Percentiles rank a stretch among this genome's conserved stretches.
These are phyloP conservation scores for Grosmannia huntii DNA, from an alignment of 2,329 filamentous ascomycete genomes.

Conservation along the genomic window DNA sequence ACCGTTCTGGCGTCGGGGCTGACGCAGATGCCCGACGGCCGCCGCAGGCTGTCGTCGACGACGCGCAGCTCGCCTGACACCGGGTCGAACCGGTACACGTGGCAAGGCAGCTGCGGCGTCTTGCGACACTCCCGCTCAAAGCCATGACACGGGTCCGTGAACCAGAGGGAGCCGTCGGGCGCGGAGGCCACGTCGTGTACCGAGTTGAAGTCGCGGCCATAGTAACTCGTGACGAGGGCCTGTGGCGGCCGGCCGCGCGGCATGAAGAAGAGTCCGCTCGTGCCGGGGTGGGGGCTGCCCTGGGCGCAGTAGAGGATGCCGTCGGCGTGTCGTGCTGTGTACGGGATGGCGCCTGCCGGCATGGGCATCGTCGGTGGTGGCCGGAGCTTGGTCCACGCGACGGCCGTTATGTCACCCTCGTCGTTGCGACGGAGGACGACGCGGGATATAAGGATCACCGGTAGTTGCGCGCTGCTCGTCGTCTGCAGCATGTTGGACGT, in stretches of 20 bases:
- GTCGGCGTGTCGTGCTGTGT: slow-evolving; percentile 14
- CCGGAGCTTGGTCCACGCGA: slow-evolving; percentile 28
- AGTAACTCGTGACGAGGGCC: slow-evolving; percentile 28
- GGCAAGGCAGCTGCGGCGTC: slow-evolving; percentile 29
- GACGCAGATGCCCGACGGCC: slow-evolving; percentile 29
- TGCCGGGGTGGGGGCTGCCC: slow-evolving; percentile 9
- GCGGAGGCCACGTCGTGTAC: slow-evolving; percentile 28
- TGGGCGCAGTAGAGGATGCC: slow-evolving; percentile 17
- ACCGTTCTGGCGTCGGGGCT: slow-evolving; percentile 23
- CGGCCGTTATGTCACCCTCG: slow-evolving; percentile 15
- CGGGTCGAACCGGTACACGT: slow-evolving; percentile 34
- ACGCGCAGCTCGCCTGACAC: slow-evolving; percentile 28
- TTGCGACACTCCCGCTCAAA: slow-evolving; percentile 31
- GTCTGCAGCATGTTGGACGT: slow-evolving; percentile 31
- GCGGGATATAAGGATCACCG: slow-evolving; percentile 32
- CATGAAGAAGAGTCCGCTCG: slow-evolving; percentile 27
- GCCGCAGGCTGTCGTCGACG: slow-evolving; percentile 31
- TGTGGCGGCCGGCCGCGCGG: slow-evolving; percentile 18
- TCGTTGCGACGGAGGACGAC: slow-evolving; percentile 20
- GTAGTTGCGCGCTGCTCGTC: slow-evolving; percentile 22
- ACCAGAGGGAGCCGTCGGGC: slow-evolving; percentile 31
- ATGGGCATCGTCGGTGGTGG: slow-evolving; percentile 30
- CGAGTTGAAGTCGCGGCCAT: slow-evolving; percentile 33
- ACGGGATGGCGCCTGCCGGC: slow-evolving; percentile 50
- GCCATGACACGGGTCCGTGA: slow-evolving; percentile 33